phyloP scores from a whole-genome alignment of 2,329 filamentous ascomycete species.

The Cladosporium sp. region DNA sequence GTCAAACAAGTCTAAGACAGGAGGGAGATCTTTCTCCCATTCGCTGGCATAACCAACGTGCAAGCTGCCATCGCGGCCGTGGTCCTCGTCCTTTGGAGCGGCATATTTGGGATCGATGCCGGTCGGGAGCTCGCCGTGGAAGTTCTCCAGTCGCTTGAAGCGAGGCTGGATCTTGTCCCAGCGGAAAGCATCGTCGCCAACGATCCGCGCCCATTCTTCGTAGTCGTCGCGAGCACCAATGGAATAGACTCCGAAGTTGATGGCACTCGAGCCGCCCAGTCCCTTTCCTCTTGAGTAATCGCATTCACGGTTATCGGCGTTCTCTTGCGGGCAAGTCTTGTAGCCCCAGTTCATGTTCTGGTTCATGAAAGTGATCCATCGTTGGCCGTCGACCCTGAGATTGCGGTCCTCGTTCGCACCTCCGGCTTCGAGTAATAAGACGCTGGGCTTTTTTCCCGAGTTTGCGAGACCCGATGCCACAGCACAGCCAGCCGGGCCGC shows the following conservation, averaged over 20 bases:
- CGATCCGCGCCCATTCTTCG: conserved; percentile 55
- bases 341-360: conserved; percentile 49
- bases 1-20: conserved; percentile 37
- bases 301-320: conserved; percentile 33
- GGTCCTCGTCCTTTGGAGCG: conserved; percentile 1
- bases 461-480: conserved; percentile 52
- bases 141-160: conserved; percentile 53
- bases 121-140: conserved; percentile 34
- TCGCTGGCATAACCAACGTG: conserved; percentile 14
- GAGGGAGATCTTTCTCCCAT: conserved; percentile 27
- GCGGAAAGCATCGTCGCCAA: conserved; percentile 52
- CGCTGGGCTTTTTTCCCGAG: conserved; percentile 44
- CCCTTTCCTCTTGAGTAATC: conserved; percentile 43
- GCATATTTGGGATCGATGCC: background rate
- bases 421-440: conserved; percentile 61
- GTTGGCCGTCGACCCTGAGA: conserved; percentile 41
- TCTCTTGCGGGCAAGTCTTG: conserved; percentile 37
- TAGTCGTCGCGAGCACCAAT: conserved; percentile 58
- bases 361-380: conserved; percentile 51
- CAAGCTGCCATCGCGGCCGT: background rate
- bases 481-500: conserved; percentile 57
- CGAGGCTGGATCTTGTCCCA: conserved; percentile 53
- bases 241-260: conserved; percentile 48
- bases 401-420: conserved; percentile 34
- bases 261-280: conserved; percentile 42